Conservation (phyloP, 2,329 filamentous ascomycete species). For the Chaetothyriales sp. region DNA sequence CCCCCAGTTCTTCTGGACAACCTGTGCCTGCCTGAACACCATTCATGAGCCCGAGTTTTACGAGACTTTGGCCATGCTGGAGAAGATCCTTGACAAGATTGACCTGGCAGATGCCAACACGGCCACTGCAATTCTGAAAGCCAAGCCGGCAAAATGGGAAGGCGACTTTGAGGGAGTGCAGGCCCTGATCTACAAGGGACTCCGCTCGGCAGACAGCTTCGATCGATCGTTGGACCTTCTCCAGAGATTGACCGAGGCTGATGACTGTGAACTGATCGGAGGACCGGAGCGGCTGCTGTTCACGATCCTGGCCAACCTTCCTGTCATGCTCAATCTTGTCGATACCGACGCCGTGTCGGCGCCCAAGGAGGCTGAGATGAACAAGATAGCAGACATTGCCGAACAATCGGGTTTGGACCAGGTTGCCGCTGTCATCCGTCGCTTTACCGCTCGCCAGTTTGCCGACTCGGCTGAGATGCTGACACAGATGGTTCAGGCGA, state of each 20-base stretch:
- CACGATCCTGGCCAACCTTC: constrained; percentile 78
- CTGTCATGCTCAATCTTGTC: constrained; percentile 61
- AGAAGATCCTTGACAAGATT: constrained; percentile 68
- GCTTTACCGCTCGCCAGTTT: constrained; percentile 44
- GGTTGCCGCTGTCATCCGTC: background rate
- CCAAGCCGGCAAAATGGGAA: constrained; percentile 75
- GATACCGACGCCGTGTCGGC: constrained; percentile 1
- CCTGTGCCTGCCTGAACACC: constrained; percentile 86
- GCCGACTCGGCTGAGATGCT: constrained; percentile 61
- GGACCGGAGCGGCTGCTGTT: constrained; percentile 71
- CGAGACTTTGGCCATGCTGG: constrained; percentile 80
- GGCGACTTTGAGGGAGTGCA: constrained; percentile 77
- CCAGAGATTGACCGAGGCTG: constrained; percentile 62
- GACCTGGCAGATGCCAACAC: constrained; percentile 59
- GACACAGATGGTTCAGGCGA: constrained; percentile 53
- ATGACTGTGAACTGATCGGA: constrained; percentile 66
- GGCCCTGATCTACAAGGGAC: constrained; percentile 72
- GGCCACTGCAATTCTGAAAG: constrained; percentile 57
- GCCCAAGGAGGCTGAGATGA: constrained; percentile 39
- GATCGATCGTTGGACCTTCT: constrained; percentile 63
- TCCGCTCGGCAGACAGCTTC: constrained; percentile 72
- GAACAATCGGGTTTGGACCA: constrained; percentile 52
- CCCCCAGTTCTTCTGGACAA: constrained; percentile 95
- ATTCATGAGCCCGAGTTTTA: constrained; percentile 93
- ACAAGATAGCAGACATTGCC: constrained; percentile 56